phyloP scores from a whole-genome alignment of 2,329 filamentous ascomycete genomes.

The Mariannaea elegans region DNA sequence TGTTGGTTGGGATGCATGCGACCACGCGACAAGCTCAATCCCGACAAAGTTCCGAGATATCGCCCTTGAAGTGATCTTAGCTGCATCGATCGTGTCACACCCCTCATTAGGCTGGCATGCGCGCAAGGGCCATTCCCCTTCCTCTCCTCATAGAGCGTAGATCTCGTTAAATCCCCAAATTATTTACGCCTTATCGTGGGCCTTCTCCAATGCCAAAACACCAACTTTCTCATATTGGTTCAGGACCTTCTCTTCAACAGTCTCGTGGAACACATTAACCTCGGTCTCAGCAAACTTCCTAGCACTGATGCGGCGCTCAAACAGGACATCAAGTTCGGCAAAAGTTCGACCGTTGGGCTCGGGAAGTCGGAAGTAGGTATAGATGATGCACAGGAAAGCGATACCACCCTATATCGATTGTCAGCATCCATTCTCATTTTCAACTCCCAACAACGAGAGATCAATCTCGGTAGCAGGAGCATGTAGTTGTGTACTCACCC shows the following conservation, averaged over 20 bases:
- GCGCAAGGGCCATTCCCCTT: conserved; percentile 9
- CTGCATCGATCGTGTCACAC: conserved; percentile 21
- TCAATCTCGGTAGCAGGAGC: neutral
- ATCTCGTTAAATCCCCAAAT: conserved; percentile 13
- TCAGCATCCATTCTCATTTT: conserved; percentile 9
- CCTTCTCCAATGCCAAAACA: conserved; percentile 31
- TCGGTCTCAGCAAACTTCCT: conserved; percentile 73
- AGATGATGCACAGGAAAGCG: conserved; percentile 82
- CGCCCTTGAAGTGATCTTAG: conserved; percentile 31
- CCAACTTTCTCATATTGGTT: conserved; percentile 55
- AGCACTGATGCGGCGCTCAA: conserved; percentile 76
- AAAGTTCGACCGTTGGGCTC: conserved; percentile 84
- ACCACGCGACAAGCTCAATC: conserved; percentile 18
- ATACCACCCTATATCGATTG: conserved; percentile 65
- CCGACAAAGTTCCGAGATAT: conserved; percentile 42
- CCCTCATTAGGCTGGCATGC: neutral
- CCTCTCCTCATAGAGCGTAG: conserved; percentile 8
- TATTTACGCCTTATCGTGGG: conserved; percentile 26
- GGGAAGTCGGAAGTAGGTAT: conserved; percentile 67
- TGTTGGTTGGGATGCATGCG: conserved; percentile 5
- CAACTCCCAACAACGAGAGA: neutral
- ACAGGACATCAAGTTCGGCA: conserved; percentile 86
- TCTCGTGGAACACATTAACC: conserved; percentile 65
- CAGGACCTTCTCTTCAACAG: conserved; percentile 58
- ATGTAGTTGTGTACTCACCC: conserved; percentile 57